Percentiles rank a stretch among this genome's conserved stretches.
phyloP scores from a whole-genome alignment of 2,329 filamentous ascomycete genomes.

The Trichoderma guizhouense region DNA sequence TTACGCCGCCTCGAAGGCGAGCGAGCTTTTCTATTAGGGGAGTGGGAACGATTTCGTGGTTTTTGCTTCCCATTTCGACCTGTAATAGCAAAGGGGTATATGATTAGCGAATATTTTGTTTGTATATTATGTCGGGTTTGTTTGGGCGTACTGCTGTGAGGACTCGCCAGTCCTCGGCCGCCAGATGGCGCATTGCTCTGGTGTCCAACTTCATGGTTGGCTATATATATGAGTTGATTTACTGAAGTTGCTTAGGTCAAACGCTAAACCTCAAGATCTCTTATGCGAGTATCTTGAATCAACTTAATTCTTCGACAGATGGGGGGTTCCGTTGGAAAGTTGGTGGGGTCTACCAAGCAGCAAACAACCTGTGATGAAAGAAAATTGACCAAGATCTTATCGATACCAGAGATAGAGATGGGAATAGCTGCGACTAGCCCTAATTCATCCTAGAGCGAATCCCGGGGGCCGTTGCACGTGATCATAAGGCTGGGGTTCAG shows the following conservation, averaged over 20 bases:
- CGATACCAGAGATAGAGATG: conserved; percentile 20
- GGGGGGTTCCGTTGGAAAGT: background rate
- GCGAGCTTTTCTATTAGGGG: conserved; percentile 81
- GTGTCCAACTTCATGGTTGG: conserved; percentile 87
- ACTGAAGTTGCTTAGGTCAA: background rate
- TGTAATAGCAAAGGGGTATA: conserved; percentile 33
- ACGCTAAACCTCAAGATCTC: background rate
- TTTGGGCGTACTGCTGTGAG: conserved; percentile 71
- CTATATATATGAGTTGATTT: background rate
- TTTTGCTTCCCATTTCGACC: conserved; percentile 92
- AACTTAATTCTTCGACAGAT: background rate
- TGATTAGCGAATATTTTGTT: background rate
- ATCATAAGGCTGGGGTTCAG: conserved; percentile 27
- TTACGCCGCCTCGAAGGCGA: conserved; percentile 72
- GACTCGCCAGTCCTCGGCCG: conserved; percentile 90
- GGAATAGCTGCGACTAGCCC: background rate
- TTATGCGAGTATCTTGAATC: background rate
- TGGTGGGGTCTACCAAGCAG: conserved; percentile 26
- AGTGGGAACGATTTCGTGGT: conserved; percentile 95
- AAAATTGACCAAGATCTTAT: conserved; percentile 33
- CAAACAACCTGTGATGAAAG: conserved; percentile 20
- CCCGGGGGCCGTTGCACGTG: conserved; percentile 28
- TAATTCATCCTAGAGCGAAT: background rate
- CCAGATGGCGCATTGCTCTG: conserved; percentile 87
- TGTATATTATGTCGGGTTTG: background rate